A percentile compares a stretch with the other conserved stretches of the same genome.
These are phyloP conservation scores for Phytophthora pini DNA, from an alignment of 352 stramenopile genomes.

Conservation along the genomic window DNA sequence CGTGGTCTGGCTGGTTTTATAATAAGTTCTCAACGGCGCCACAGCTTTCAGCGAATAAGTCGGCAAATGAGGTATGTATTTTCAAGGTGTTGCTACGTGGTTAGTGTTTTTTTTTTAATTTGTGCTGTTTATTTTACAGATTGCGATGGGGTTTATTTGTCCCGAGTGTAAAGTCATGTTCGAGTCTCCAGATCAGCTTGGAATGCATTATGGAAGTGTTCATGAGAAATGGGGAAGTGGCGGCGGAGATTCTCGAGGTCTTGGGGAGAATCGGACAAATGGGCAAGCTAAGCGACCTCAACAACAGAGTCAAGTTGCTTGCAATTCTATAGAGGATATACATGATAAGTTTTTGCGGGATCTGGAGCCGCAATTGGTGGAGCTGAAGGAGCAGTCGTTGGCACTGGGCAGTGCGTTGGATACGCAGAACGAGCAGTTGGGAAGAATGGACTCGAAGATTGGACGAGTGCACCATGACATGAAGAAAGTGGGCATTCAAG, in stretches of 20 bases:
- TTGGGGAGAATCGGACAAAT: neutral
- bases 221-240: slow-evolving; percentile 36
- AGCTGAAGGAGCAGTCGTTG: slow-evolving; percentile 75
- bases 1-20: slow-evolving; percentile 83
- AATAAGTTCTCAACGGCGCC: slow-evolving; percentile 66
- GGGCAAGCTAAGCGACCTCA: slow-evolving; percentile 4
- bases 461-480: slow-evolving; percentile 72
- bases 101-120: neutral
- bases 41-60: slow-evolving; percentile 15
- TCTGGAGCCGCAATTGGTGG: slow-evolving; percentile 62
- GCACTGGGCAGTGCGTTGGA: slow-evolving; percentile 66
- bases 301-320: slow-evolving; percentile 11
- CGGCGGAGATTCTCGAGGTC: neutral
- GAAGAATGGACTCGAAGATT: slow-evolving; percentile 67
- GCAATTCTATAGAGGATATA: slow-evolving; percentile 24
- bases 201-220: slow-evolving; percentile 57
- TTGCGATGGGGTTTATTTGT: slow-evolving; percentile 87
- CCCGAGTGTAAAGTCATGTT: slow-evolving; percentile 82
- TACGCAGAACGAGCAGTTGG: slow-evolving; percentile 68
- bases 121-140: slow-evolving; percentile 40
- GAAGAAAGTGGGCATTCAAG: slow-evolving; percentile 72
- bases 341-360: slow-evolving; percentile 57
- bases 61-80: slow-evolving; percentile 11
- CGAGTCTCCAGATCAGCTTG: slow-evolving; percentile 57
- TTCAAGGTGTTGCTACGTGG: neutral